phyloP scores from a whole-genome alignment of 805 yeast genomes.

The Metschnikowia borealis region DNA sequence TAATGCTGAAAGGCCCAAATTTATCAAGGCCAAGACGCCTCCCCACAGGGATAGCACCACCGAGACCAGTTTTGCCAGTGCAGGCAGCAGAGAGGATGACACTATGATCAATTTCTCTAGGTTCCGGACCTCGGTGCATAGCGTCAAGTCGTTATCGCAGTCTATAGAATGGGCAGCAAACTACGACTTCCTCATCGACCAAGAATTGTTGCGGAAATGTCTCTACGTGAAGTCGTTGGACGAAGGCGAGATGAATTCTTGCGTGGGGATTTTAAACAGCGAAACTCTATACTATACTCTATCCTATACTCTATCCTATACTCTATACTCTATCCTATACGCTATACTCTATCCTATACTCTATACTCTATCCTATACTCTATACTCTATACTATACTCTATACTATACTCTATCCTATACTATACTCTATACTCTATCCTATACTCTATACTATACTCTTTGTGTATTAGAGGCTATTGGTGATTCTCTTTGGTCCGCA shows the following conservation, averaged over 20 bases:
- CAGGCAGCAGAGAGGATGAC: conserved; percentile 20
- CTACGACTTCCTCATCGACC: conserved; percentile 52
- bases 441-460: no score
- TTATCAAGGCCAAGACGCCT: conserved; percentile 25
- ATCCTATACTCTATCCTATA: no score
- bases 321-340: no score
- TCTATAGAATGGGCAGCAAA: conserved; percentile 81
- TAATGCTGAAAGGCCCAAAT: conserved; percentile 61
- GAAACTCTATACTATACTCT: no score
- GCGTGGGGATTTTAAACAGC: conserved; percentile 14
- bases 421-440: no score
- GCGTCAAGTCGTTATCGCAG: conserved; percentile 72
- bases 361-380: no score
- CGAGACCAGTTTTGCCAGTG: conserved; percentile 3
- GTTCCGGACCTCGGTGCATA: conserved; percentile 68
- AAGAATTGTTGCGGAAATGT: conserved; percentile 76
- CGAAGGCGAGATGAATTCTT: conserved; percentile 62
- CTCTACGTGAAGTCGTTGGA: conserved; percentile 71
- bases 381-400: no score
- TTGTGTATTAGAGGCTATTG: no score
- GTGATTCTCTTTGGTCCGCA: no score
- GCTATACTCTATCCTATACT: no score
- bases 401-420: no score
- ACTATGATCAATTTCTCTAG: conserved; percentile 71
- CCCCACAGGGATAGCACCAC: not conserved